Conservation (phyloP, 177 flowering plant genomes). For the Vitis hybrid region DNA sequence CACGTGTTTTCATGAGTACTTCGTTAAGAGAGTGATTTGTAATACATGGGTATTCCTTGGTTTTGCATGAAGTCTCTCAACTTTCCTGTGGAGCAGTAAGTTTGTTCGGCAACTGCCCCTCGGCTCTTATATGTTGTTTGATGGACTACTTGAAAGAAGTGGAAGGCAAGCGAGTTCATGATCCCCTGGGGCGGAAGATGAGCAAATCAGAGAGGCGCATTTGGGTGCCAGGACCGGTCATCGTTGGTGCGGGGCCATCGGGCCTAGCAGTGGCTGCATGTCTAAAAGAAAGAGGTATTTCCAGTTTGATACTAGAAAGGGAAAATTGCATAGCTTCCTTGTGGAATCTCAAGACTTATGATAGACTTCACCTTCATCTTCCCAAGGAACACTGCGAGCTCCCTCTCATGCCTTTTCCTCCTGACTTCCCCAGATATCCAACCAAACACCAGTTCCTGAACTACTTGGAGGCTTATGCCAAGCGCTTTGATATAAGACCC, state of each 20-base stretch:
- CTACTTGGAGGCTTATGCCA: conserved; percentile 52
- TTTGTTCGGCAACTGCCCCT: neutral
- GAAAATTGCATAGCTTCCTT: conserved; percentile 67
- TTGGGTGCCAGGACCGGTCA: conserved; percentile 52
- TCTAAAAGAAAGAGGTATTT: conserved; percentile 46
- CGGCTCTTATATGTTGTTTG: neutral
- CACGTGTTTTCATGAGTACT: too few relatives aligned
- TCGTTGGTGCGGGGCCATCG: conserved; percentile 84
- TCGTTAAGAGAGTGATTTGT: too few relatives aligned
- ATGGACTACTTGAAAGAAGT: conserved; percentile 32
- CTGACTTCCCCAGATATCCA: conserved; percentile 62
- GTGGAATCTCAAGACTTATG: conserved; percentile 73
- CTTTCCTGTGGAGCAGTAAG: neutral
- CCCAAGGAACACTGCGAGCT: conserved; percentile 81
- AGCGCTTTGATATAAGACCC: conserved; percentile 42
- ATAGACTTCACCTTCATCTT: conserved; percentile 74
- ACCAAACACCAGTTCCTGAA: conserved; percentile 62
- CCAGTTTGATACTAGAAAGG: conserved; percentile 61
- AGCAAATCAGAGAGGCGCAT: conserved; percentile 14
- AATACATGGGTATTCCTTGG: neutral
- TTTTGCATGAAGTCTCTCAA: neutral
- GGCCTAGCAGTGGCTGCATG: conserved; percentile 82
- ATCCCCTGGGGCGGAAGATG: conserved; percentile 16
- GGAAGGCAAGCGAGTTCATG: conserved; percentile 46
- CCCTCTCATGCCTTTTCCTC: conserved; percentile 70